These are phyloP conservation scores for Phytophthora rubi DNA, from an alignment of 352 stramenopile species.

Conservation along the genomic window DNA sequence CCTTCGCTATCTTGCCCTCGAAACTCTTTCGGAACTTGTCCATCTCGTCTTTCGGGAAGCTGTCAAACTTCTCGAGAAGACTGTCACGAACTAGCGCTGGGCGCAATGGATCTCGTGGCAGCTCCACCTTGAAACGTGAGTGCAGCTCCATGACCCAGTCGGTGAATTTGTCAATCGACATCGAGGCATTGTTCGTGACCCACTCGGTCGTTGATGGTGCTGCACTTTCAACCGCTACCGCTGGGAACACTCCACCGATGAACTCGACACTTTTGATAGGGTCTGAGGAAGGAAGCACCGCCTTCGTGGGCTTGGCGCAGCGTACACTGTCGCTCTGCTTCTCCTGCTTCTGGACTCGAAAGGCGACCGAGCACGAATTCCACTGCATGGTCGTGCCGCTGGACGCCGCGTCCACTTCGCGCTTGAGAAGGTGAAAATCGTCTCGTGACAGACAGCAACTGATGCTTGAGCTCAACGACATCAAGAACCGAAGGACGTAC, in stretches of 20 bases:
- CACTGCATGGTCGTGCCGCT: constrained; percentile 13
- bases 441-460: constrained; percentile 31
- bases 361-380: constrained; percentile 33
- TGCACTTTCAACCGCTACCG: constrained; percentile 20
- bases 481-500: constrained; percentile 63
- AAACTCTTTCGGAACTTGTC: not conserved
- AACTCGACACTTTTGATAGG: constrained; percentile 10
- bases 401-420: constrained; percentile 14
- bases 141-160: constrained; percentile 25
- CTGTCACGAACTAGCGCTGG: not conserved
- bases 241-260: constrained; percentile 22
- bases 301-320: not conserved
- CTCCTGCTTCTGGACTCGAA: constrained; percentile 53
- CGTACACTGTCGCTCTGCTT: constrained; percentile 46
- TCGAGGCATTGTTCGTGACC: not conserved
- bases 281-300: constrained; percentile 9
- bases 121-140: not conserved
- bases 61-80: constrained; percentile 20
- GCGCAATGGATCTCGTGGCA: not conserved
- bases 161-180: constrained; percentile 5
- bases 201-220: constrained; percentile 18
- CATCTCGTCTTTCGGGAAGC: constrained; percentile 13
- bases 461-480: constrained; percentile 29
- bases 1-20: not conserved
- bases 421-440: constrained; percentile 22